These are phyloP conservation scores for Colletotrichum zoysiae DNA, from an alignment of 2,329 filamentous ascomycete genomes.

Conservation along the genomic window DNA sequence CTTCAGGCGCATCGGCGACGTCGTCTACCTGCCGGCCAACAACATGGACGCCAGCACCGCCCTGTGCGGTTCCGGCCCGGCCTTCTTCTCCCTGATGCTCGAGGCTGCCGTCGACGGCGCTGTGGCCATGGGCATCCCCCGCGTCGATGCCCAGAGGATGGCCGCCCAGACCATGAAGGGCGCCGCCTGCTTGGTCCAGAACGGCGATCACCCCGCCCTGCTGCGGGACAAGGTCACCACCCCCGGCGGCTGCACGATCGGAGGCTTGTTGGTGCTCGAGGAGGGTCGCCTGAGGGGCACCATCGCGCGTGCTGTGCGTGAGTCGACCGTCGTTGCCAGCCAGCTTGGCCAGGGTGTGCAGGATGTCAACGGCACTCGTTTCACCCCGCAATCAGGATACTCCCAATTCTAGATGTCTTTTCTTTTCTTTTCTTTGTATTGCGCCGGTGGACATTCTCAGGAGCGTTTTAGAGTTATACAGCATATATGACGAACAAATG, in stretches of 20 bases:
- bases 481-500: background rate
- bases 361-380: constrained; percentile 61
- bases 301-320: constrained; percentile 76
- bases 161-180: constrained; percentile 84
- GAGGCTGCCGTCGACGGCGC: constrained; percentile 83
- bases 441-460: background rate
- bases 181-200: constrained; percentile 75
- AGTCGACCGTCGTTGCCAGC: constrained; percentile 77
- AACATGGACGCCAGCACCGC: constrained; percentile 81
- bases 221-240: constrained; percentile 82
- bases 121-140: constrained; percentile 82
- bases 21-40: constrained; percentile 74
- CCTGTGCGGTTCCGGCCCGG: constrained; percentile 80
- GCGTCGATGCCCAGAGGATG: constrained; percentile 80
- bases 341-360: constrained; percentile 67
- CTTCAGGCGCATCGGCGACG: constrained; percentile 79
- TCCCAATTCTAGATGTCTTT: background rate
- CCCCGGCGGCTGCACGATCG: constrained; percentile 83
- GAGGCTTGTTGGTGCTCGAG: constrained; percentile 79
- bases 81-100: constrained; percentile 81
- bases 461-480: background rate
- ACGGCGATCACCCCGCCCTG: constrained; percentile 80
- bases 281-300: constrained; percentile 77
- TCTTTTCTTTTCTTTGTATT: background rate
- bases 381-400: constrained; percentile 41